phyloP scores from a whole-genome alignment of 768 basidiomycete species.

The Xerocomus spinulosus region DNA sequence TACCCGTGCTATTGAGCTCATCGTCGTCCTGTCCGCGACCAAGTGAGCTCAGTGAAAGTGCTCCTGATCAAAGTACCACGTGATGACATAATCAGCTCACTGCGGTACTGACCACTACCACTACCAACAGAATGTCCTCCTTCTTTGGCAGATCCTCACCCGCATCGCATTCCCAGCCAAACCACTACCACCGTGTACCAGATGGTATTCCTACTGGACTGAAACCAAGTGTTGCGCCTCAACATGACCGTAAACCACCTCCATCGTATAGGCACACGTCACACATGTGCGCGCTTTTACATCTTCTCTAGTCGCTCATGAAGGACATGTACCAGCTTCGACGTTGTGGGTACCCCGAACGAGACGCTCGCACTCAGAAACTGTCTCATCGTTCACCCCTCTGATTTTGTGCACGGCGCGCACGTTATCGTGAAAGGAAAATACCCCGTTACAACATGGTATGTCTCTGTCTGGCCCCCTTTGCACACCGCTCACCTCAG shows the following conservation, averaged over 20 bases:
- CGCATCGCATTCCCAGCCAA: conserved; percentile 30
- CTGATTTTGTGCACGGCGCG: conserved; percentile 67
- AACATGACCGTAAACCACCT: conserved; percentile 39
- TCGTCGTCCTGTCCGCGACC: neutral
- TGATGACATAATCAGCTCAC: conserved; percentile 25
- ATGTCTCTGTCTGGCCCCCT: conserved; percentile 18
- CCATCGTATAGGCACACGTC: conserved; percentile 30
- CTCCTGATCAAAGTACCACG: neutral
- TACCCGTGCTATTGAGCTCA: conserved; percentile 11
- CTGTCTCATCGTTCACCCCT: conserved; percentile 72
- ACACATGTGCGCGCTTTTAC: conserved; percentile 16
- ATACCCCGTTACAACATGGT: conserved; percentile 75
- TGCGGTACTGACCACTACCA: too few relatives aligned
- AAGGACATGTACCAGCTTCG: conserved; percentile 36
- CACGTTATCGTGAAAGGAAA: conserved; percentile 73
- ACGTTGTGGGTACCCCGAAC: conserved; percentile 57
- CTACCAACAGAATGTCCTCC: too few relatives aligned
- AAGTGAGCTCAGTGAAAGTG: too few relatives aligned
- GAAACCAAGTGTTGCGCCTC: conserved; percentile 33
- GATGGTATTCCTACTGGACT: conserved; percentile 34
- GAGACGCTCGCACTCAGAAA: conserved; percentile 74
- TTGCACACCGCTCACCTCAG: conserved; percentile 26
- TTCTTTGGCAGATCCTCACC: conserved; percentile 44
- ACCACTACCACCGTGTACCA: conserved; percentile 43
- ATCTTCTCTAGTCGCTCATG: neutral